phyloP scores from a whole-genome alignment of 371 early-diverging fungal genomes.

The Apophysomyces sp. region DNA sequence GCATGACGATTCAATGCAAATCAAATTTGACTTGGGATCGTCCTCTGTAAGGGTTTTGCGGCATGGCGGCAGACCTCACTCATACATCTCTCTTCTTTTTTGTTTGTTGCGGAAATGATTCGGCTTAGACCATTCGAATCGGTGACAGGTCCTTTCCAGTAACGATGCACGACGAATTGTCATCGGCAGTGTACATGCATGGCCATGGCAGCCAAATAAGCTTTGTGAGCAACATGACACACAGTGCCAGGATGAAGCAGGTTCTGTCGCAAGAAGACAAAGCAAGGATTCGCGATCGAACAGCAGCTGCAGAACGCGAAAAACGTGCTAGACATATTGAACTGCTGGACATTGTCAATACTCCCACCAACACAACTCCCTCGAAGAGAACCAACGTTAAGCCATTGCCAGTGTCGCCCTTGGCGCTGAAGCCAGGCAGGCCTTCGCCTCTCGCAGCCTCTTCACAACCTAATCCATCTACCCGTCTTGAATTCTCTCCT shows the following conservation, averaged over 20 bases:
- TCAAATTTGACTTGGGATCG: constrained; percentile 7
- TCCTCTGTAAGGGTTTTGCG: neutral
- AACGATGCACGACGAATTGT: constrained; percentile 6
- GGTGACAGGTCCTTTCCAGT: constrained; percentile 18
- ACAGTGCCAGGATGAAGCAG: constrained; percentile 16
- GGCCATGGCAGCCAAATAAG: constrained; percentile 3
- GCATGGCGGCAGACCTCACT: neutral
- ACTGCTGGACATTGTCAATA: constrained; percentile 7
- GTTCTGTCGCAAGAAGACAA: constrained; percentile 25
- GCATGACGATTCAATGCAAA: constrained; percentile 7
- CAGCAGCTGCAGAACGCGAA: constrained; percentile 19
- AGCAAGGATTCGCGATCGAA: constrained; percentile 13
- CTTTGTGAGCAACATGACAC: constrained; percentile 13
- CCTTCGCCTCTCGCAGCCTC: neutral
- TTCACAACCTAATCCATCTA: constrained; percentile 1
- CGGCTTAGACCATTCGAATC: constrained; percentile 14
- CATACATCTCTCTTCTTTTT: neutral
- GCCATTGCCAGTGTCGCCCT: constrained; percentile 5
- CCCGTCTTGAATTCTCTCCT: constrained; percentile 6
- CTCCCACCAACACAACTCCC: neutral
- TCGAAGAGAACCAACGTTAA: neutral
- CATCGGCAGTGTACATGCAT: constrained; percentile 7
- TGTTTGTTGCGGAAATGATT: neutral
- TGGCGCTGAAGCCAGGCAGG: neutral
- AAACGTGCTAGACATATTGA: constrained; percentile 23